phyloP scores from a whole-genome alignment of 139 green algal species.

The Astrephomene gubernaculifera region DNA sequence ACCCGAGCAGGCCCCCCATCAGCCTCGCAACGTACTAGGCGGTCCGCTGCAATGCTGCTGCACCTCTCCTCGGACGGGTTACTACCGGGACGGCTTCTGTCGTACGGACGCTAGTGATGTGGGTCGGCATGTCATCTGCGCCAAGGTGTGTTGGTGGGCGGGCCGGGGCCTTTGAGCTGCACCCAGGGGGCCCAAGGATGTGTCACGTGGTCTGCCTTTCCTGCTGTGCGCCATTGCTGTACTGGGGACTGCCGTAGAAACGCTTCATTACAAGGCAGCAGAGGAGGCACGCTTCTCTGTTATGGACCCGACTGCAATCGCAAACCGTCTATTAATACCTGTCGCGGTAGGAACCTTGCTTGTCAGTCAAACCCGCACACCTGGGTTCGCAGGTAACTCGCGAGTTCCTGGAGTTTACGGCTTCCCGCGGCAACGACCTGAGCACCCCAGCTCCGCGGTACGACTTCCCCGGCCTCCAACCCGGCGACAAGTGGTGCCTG shows the following conservation, averaged over 20 bases:
- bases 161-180: background rate
- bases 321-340: background rate
- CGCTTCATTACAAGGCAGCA: no score
- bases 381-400: constrained; percentile 48
- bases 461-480: constrained; percentile 69
- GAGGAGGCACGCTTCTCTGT: background rate
- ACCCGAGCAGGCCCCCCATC: no score
- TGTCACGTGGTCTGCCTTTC: background rate
- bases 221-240: background rate
- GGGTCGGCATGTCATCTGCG: constrained; percentile 68
- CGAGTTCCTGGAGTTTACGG: constrained; percentile 64
- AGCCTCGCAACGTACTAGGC: constrained; percentile 62
- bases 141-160: constrained; percentile 43
- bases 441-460: constrained; percentile 54
- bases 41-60: constrained; percentile 66
- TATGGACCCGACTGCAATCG: background rate
- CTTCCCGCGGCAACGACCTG: constrained; percentile 65
- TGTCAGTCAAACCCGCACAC: background rate
- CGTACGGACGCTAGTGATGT: constrained; percentile 66
- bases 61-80: constrained; percentile 49
- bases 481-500: constrained; percentile 61
- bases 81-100: constrained; percentile 67
- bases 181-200: no score
- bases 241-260: no score
- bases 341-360: background rate